A percentile compares a stretch with the other conserved stretches of the same genome.
Evolutionary conservation across 805 yeast genomes (phyloP).

Genomic region (Wickerhamomyces hampshirensis): DNA sequence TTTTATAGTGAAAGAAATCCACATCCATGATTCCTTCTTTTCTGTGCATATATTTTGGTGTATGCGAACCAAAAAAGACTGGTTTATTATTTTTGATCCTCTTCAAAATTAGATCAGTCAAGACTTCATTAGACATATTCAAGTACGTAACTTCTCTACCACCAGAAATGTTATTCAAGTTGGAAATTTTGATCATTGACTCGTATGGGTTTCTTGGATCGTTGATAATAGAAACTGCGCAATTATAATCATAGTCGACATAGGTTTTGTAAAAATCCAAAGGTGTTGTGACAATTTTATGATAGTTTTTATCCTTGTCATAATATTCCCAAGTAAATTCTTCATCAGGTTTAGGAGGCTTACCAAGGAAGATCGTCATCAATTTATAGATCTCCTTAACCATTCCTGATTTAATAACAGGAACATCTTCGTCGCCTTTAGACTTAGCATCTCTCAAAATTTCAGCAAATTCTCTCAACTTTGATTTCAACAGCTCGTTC

Average conservation of each 20-base stretch:
- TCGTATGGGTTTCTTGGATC: constrained; percentile 77
- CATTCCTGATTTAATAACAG: constrained; percentile 39
- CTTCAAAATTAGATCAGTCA: constrained; percentile 59
- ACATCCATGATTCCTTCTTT: constrained; percentile 68
- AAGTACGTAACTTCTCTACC: constrained; percentile 70
- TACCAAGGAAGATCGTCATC: constrained; percentile 65
- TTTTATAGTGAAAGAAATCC: constrained; percentile 60
- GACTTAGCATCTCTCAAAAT: constrained; percentile 40
- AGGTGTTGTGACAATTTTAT: constrained; percentile 54
- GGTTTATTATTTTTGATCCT: constrained; percentile 72
- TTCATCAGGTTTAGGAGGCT: constrained; percentile 72
- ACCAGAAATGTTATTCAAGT: constrained; percentile 67
- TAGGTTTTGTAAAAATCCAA: constrained; percentile 51
- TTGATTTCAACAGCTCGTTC: constrained; percentile 60
- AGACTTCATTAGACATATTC: constrained; percentile 54
- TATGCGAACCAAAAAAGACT: constrained; percentile 85
- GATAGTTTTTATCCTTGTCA: constrained; percentile 61
- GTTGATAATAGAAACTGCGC: constrained; percentile 62
- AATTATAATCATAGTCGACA: constrained; percentile 46
- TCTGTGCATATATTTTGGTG: constrained; percentile 69
- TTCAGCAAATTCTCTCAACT: constrained; percentile 76
- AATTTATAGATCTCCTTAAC: constrained; percentile 61
- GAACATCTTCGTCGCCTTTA: constrained; percentile 10
- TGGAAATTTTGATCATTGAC: constrained; percentile 61
- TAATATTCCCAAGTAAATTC: constrained; percentile 68